Base-by-base conservation (phyloP, 1,139 yeast genomes). In the Diutina scorzettiae region DNA sequence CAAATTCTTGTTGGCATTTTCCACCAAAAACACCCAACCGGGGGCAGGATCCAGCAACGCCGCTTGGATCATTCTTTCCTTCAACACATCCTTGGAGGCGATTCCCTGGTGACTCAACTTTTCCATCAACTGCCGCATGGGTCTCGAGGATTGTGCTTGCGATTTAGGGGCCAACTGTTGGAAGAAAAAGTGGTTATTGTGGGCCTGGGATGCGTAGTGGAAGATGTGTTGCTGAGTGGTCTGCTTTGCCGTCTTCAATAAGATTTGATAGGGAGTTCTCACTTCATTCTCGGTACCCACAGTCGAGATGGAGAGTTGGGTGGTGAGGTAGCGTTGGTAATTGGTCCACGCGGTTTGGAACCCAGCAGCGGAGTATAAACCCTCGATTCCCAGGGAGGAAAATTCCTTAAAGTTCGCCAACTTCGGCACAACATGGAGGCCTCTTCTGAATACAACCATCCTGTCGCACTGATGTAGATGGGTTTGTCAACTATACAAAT, bases 1-100 rank as follows among this genome's bases (percentile, higher is more conserved):
- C 42, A 91, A 64, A 34, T 73, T 62, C 60, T 89, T 89, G 51
- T 76, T 73, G 30, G 74, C 72, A 42, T 72, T 72, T 60, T 91
- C 96, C 28, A 86, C 81, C 41, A 91, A 66, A 58, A 84, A 91
- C 3, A 87, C 73, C 94, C 95, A 91, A 11, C 98, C 98, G 57
- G 78, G 83, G 41, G 91, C 91, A 44, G 59, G 53, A 11, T 60
- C 53, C 3, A 71, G 57, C 48, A 76, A 76, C 1, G 86, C 86
- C 40, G 71, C 69, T 53, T 55, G 73, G 59, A 69, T 64, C 49
- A 73, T 69, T 47, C 67, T 73, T 48, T 60, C 68, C 51, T 68
- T 74, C 61, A 75, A 77, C 45, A 65, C 71, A 24, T 76, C 82
- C 31, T 78, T 50, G 42, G 63, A 58, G 24, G 70, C 71, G 25